Evolutionary conservation across 148 eudicot species (phyloP), one percentile per base, ranked within the genome.

Genomic region (Rhododendron mucronatum): DNA sequence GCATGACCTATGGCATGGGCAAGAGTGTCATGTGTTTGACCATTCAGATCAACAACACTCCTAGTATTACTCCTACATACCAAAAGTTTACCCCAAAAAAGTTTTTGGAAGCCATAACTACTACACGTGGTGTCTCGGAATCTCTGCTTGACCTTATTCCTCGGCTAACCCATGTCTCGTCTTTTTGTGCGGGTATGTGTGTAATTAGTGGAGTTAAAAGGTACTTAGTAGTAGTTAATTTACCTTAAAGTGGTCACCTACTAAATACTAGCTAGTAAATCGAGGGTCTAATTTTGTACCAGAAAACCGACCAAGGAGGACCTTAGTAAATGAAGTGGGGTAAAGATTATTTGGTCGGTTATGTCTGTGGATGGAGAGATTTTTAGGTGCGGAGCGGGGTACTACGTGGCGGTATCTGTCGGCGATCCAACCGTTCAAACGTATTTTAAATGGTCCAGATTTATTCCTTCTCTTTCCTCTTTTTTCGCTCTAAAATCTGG

Each of bases 91-190:
- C 82, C 87, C 80, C 85, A 26, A 26, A 26, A 18, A 45, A 12
- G 37, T 71, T 71, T 71, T 82, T 45, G 44, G 83, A 84, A 44
- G 45, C 48, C 69, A 30, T 44, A 21, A 71, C 37, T 48, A 2
- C 39, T 37, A 82, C 80, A 85, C 90, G 90, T 78, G 84, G 81
- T 78, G 80, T 86, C 90, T 85, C 21, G 88, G 78, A 83, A 37
- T 50, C 86, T 50, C 83, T 85, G 89, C 84, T 82, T 79, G 65
- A 85, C 87, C 44, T 47, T 63, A 48, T 57, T 75, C 87, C 82
- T 82, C 44, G 83, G 81, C 51, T 7, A 82, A 21, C 47, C 50
- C 67, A 82, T 35, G 0, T 20, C 41, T 57, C 30, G 59, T 80
- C 12, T 47, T n/a, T 80, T 26, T 48, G 18, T 15, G 37, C 33